Percentiles rank a stretch among this genome's conserved stretches.
These are phyloP conservation scores for Diatrype stigma DNA, from an alignment of 2,329 filamentous ascomycete species.

Conservation along the genomic window DNA sequence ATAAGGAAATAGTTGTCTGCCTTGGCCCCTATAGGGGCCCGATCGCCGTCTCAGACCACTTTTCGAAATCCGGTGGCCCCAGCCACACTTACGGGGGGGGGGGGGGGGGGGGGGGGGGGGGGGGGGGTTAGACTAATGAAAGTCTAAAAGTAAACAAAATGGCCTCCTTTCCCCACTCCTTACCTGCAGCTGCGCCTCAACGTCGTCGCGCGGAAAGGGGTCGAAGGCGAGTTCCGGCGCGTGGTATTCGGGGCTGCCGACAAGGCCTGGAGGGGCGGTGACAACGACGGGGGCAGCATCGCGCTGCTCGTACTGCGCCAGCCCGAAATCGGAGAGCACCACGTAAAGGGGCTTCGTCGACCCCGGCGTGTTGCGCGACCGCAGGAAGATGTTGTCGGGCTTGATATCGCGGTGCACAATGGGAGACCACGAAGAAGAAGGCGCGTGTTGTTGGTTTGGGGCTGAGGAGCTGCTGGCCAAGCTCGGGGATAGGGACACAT, in stretches of 20 bases:
- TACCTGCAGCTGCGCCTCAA: background rate
- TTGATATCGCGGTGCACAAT: slow-evolving; percentile 19
- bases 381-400: slow-evolving; percentile 16
- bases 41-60: no score
- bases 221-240: slow-evolving; percentile 15
- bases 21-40: no score
- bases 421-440: slow-evolving; percentile 7
- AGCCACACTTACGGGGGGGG: no score
- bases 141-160: no score
- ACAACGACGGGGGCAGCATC: background rate
- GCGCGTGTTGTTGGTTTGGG: background rate
- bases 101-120: no score
- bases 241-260: slow-evolving; percentile 11
- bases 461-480: background rate
- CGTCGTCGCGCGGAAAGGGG: slow-evolving; percentile 2
- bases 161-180: background rate
- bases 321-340: slow-evolving; percentile 14
- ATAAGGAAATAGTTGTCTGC: no score
- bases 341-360: slow-evolving; percentile 13
- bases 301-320: slow-evolving; percentile 3
- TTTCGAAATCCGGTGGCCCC: no score
- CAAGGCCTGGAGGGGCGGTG: background rate
- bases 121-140: no score
- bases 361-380: slow-evolving; percentile 12
- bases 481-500: background rate